These are phyloP conservation scores for Lodderomyces theae DNA, from an alignment of 1,139 yeast species.

Conservation along the genomic window DNA sequence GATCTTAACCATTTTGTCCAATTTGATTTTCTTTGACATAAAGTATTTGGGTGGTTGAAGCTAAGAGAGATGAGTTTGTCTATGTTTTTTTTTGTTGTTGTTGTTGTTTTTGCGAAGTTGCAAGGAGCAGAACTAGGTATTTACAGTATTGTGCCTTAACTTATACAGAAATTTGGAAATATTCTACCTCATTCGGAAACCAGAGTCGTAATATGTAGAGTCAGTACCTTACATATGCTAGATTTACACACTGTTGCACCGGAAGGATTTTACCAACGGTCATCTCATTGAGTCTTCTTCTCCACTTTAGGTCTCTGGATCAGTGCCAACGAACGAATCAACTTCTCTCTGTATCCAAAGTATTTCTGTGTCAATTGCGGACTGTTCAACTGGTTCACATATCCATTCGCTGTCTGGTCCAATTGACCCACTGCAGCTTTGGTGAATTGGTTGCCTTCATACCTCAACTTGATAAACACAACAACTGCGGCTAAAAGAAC, in stretches of 20 bases:
- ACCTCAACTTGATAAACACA: conserved; percentile 47
- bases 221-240: too few species aligned
- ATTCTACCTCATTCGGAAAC: too few species aligned
- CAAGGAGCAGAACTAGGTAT: too few species aligned
- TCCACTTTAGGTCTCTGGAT: conserved; percentile 12
- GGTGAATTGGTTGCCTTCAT: conserved; percentile 41
- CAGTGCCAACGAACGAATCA: conserved; percentile 2
- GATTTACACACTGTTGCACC: too few species aligned
- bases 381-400: conserved; percentile 20
- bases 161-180: too few species aligned
- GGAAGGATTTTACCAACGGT: too few species aligned
- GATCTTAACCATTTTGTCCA: conserved; percentile 41
- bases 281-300: conserved; percentile 6
- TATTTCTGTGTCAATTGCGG: conserved; percentile 19
- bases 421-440: conserved; percentile 37
- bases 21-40: conserved; percentile 17
- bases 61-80: not conserved
- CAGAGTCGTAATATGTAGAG: too few species aligned
- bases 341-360: conserved; percentile 2
- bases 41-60: not conserved
- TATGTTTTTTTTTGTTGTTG: not conserved
- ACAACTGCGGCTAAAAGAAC: conserved; percentile 29
- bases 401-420: conserved; percentile 32
- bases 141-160: too few species aligned
- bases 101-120: too few species aligned